Percentiles rank a stretch among this genome's conserved stretches.
Evolutionary conservation across 768 basidiomycete genomes (phyloP).

Genomic region (Russula olivacea): DNA sequence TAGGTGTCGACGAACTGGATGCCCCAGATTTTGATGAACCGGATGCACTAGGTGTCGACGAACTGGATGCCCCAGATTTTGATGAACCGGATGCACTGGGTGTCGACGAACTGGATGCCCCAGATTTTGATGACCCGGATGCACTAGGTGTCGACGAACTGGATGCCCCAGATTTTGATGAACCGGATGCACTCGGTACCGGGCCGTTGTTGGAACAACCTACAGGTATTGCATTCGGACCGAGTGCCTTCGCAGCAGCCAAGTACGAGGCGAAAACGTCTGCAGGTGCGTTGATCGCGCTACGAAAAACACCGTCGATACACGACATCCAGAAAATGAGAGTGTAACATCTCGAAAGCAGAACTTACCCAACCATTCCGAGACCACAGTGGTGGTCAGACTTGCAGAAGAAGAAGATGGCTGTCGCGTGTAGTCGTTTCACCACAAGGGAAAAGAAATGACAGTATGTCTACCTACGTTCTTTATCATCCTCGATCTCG

Average conservation of each 20-base stretch:
- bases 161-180: not conserved
- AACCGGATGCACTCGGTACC: constrained; percentile 30
- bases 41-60: too few relatives aligned
- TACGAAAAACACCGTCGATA: constrained; percentile 1
- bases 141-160: not conserved
- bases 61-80: too few relatives aligned
- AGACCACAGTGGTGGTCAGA: constrained; percentile 46
- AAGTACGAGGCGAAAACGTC: constrained; percentile 39
- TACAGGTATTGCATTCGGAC: constrained; percentile 32
- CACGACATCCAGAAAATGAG: not conserved
- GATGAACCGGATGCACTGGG: too few relatives aligned
- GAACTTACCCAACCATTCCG: constrained; percentile 44
- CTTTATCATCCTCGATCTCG: constrained; percentile 41
- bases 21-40: too few relatives aligned
- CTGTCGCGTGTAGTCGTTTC: constrained; percentile 28
- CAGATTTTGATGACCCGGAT: not conserved
- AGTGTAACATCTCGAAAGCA: not conserved
- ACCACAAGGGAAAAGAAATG: not conserved
- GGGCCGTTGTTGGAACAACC: constrained; percentile 24
- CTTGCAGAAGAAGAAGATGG: constrained; percentile 58
- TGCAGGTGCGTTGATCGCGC: constrained; percentile 46
- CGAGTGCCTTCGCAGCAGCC: constrained; percentile 38
- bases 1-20: too few relatives aligned
- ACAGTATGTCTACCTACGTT: constrained; percentile 35
- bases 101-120: not conserved